Conservation (phyloP, 805 yeast species). For the Nadsonia fulvescens region DNA sequence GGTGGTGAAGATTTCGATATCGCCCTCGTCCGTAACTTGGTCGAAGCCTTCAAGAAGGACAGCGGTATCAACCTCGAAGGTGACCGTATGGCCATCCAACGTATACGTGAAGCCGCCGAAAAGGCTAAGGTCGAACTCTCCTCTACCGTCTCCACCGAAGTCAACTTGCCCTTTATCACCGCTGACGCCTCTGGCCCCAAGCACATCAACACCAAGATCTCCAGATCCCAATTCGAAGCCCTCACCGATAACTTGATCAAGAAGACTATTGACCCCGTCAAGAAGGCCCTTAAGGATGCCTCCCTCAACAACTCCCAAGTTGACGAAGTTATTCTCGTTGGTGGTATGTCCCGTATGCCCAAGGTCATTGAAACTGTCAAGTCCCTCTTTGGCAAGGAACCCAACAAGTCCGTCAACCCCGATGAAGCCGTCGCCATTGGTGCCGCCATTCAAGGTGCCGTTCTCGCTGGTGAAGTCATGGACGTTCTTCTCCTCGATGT, state of each 20-base stretch:
- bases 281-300: conserved; percentile 72
- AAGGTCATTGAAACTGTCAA: conserved; percentile 66
- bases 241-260: conserved; percentile 53
- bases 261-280: conserved; percentile 58
- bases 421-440: conserved; percentile 91
- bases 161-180: conserved; percentile 72
- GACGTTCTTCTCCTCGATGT: conserved; percentile 82
- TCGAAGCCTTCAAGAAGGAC: conserved; percentile 61
- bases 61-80: conserved; percentile 43
- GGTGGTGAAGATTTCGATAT: conserved; percentile 92
- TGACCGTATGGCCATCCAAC: conserved; percentile 66
- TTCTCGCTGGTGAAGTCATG: conserved; percentile 83
- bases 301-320: conserved; percentile 45
- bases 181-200: conserved; percentile 73
- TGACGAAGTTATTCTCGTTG: conserved; percentile 69
- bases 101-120: conserved; percentile 78
- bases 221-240: conserved; percentile 50
- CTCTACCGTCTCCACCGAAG: conserved; percentile 50
- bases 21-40: conserved; percentile 65
- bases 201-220: conserved; percentile 53
- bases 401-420: conserved; percentile 86
- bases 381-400: conserved; percentile 60
- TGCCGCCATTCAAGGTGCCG: conserved; percentile 97
- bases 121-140: conserved; percentile 79
- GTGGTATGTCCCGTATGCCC: conserved; percentile 90